Percentiles rank a stretch among this genome's conserved stretches.
phyloP scores from a whole-genome alignment of 1,284 basidiomycete species.

The Anthracocystis setariae region DNA sequence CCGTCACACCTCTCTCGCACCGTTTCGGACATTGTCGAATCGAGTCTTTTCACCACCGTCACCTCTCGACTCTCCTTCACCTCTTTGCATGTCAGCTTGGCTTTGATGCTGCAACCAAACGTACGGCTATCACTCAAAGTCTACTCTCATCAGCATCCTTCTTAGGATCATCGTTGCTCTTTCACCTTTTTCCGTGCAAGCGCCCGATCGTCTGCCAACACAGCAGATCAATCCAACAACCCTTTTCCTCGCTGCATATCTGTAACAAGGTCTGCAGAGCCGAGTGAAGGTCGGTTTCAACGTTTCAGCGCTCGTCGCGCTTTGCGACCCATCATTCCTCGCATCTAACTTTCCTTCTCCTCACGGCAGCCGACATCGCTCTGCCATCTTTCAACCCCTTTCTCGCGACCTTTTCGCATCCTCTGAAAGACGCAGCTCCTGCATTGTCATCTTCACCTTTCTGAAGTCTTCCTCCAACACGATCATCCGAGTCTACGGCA shows the following conservation, averaged over 20 bases:
- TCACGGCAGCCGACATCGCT: constrained; percentile 52
- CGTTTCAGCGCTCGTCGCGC: constrained; percentile 27
- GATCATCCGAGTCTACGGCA: constrained; percentile 29
- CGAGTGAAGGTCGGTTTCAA: constrained; percentile 11
- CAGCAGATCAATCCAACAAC: not conserved
- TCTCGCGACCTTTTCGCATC: constrained; percentile 36
- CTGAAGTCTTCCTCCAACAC: constrained; percentile 1
- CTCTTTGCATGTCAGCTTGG: constrained; percentile 8
- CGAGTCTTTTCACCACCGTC: constrained; percentile 10
- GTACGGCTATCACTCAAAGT: constrained; percentile 20
- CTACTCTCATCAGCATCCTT: constrained; percentile 18
- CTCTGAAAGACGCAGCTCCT: not conserved
- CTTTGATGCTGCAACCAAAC: constrained; percentile 34
- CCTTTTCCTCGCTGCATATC: constrained; percentile 18
- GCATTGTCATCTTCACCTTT: not conserved
- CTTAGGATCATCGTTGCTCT: constrained; percentile 10
- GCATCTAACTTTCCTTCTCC: not conserved
- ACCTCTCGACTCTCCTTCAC: not conserved
- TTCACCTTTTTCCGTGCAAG: constrained; percentile 1
- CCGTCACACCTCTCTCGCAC: not conserved
- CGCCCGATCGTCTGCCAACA: not conserved
- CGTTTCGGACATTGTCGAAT: constrained; percentile 1
- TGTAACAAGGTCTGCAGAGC: constrained; percentile 15
- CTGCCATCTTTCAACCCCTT: constrained; percentile 26
- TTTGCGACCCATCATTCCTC: constrained; percentile 14